Percentiles rank a stretch among this genome's conserved stretches.
These are phyloP conservation scores for Psilocybe cubensis DNA, from an alignment of 768 basidiomycete genomes.

Conservation along the genomic window DNA sequence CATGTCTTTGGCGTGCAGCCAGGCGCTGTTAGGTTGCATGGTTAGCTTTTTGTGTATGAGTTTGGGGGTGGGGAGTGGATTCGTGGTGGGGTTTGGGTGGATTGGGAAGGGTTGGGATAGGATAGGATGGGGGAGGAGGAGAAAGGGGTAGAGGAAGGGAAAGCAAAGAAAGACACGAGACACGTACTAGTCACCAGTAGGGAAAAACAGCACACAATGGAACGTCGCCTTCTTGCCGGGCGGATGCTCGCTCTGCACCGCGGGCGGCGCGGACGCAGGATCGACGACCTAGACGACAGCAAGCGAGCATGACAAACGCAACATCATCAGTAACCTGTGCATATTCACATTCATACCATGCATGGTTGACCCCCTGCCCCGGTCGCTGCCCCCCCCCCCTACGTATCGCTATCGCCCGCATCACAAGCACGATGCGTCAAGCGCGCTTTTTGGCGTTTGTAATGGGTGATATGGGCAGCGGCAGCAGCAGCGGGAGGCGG, in stretches of 20 bases:
- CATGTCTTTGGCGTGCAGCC: slow-evolving; percentile 84
- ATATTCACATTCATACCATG: too few species aligned
- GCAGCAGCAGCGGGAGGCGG: too few species aligned
- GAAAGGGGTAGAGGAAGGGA: neutral
- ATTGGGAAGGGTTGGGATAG: neutral
- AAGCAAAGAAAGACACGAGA: neutral
- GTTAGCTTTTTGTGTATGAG: too few species aligned
- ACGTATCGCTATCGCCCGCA: too few species aligned
- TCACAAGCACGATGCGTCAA: too few species aligned
- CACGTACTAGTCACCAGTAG: slow-evolving; percentile 90
- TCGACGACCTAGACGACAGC: slow-evolving; percentile 72
- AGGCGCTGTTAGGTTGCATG: too few species aligned
- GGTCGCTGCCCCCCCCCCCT: too few species aligned
- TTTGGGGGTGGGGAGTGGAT: neutral
- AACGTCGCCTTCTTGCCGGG: slow-evolving; percentile 69
- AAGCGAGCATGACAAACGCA: too few species aligned
- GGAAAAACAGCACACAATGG: slow-evolving; percentile 86
- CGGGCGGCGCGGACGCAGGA: slow-evolving; percentile 61
- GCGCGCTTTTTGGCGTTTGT: too few species aligned
- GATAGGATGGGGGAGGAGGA: neutral
- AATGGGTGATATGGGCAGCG: too few species aligned
- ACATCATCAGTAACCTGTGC: too few species aligned
- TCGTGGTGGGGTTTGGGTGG: neutral
- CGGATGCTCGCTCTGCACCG: slow-evolving; percentile 74
- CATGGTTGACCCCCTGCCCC: too few species aligned